Conservation (phyloP, 495 filamentous ascomycete species). For the Thozetella sp. region DNA sequence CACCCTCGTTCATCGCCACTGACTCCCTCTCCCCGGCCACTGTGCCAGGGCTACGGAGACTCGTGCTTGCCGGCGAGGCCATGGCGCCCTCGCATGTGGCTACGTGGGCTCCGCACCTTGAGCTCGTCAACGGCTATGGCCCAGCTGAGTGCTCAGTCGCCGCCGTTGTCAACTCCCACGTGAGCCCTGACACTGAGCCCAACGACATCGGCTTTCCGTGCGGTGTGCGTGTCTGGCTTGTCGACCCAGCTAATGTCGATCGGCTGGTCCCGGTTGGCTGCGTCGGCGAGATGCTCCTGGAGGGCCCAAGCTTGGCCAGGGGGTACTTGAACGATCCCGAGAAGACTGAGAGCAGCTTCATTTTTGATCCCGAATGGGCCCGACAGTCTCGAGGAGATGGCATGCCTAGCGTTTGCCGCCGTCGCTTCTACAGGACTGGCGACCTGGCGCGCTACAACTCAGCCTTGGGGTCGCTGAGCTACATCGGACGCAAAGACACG, state of each 20-base stretch:
- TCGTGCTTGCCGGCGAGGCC: slow-evolving; percentile 43
- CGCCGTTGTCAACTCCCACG: slow-evolving; percentile 17
- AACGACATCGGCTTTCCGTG: slow-evolving; percentile 18
- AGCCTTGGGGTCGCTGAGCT: slow-evolving; percentile 46
- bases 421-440: slow-evolving; percentile 59
- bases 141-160: slow-evolving; percentile 25
- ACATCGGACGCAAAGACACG: slow-evolving; percentile 38
- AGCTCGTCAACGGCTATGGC: slow-evolving; percentile 34
- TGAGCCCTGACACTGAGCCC: slow-evolving; percentile 10
- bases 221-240: slow-evolving; percentile 39
- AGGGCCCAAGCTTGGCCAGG: slow-evolving; percentile 48
- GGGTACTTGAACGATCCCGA: slow-evolving; percentile 76
- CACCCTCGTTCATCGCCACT: slow-evolving; percentile 37
- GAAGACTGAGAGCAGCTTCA: slow-evolving; percentile 54
- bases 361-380: slow-evolving; percentile 15
- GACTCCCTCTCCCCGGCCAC: slow-evolving; percentile 34
- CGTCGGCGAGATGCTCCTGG: slow-evolving; percentile 80
- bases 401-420: neutral
- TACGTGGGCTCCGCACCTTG: slow-evolving; percentile 15
- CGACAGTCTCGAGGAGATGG: neutral
- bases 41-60: slow-evolving; percentile 36
- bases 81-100: slow-evolving; percentile 13
- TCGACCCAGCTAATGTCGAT: slow-evolving; percentile 61
- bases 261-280: slow-evolving; percentile 65
- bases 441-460: slow-evolving; percentile 59